Evolutionary conservation across 129 eudicot species (phyloP).

Genomic region (Chrysanthemum seticuspe): DNA sequence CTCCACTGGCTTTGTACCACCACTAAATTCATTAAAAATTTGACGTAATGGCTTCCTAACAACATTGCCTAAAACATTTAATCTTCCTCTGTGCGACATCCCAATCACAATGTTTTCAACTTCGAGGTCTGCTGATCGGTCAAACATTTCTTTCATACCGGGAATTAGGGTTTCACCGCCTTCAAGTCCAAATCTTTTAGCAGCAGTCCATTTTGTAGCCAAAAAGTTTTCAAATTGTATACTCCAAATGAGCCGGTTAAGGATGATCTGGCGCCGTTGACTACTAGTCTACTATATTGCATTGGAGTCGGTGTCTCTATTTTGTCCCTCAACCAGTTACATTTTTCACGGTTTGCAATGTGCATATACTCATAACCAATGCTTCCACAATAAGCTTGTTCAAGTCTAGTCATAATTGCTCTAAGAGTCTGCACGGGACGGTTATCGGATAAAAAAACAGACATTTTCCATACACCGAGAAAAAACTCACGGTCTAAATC

Average conservation of each 20-base stretch:
- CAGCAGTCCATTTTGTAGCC: constrained; percentile 98
- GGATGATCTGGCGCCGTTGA: constrained; percentile 81
- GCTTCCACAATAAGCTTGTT: constrained; percentile 96
- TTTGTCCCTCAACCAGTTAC: constrained; percentile 91
- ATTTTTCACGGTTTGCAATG: constrained; percentile 73
- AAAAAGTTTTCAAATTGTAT: constrained; percentile 91
- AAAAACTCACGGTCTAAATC: constrained; percentile 95
- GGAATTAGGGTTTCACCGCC: constrained; percentile 96
- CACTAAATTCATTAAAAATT: constrained; percentile 86
- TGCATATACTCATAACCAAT: constrained; percentile 98
- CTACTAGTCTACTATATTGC: constrained; percentile 65
- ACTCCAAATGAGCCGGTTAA: constrained; percentile 87
- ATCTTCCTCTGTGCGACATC: constrained; percentile 94
- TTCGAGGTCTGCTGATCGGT: constrained; percentile 88
- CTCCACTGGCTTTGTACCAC: constrained; percentile 87
- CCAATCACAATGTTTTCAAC: constrained; percentile 97
- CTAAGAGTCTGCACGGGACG: constrained; percentile 94
- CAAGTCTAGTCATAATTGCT: constrained; percentile 76
- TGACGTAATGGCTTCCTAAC: constrained; percentile 86
- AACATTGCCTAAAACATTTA: constrained; percentile 90
- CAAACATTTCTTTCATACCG: constrained; percentile 99
- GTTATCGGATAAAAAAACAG: constrained; percentile 91
- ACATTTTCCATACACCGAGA: constrained; percentile 87
- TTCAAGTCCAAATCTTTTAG: constrained; percentile 95
- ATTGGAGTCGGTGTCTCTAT: constrained; percentile 86